These are phyloP conservation scores for Hypoxylon fragiforme DNA, from an alignment of 495 filamentous ascomycete species.

Conservation along the genomic window DNA sequence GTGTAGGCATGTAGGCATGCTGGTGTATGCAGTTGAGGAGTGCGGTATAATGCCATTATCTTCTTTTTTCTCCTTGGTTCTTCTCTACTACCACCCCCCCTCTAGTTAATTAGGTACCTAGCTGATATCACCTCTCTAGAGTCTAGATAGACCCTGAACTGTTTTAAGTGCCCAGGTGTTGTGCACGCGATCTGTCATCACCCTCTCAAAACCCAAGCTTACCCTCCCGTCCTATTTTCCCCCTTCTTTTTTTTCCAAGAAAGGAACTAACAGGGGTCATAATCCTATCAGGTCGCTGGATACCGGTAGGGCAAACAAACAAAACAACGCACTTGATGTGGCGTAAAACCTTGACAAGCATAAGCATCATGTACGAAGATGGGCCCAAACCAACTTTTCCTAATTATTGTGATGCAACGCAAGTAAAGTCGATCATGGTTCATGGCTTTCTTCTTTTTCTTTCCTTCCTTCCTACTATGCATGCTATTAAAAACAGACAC, in stretches of 20 bases:
- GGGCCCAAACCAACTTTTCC: conserved; percentile 38
- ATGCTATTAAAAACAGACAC: conserved; percentile 35
- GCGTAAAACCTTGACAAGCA: conserved; percentile 33
- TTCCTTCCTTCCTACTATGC: conserved; percentile 31
- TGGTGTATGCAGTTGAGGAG: conserved; percentile 19
- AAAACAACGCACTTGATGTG: conserved; percentile 19
- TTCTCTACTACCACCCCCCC: not conserved
- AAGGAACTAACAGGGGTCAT: conserved; percentile 21
- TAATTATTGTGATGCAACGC: conserved; percentile 37
- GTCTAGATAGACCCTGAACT: conserved; percentile 33
- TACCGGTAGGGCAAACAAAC: conserved; percentile 28
- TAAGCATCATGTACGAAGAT: conserved; percentile 37
- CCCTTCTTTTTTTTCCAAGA: conserved; percentile 1
- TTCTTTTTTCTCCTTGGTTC: not conserved
- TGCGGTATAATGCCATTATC: conserved; percentile 28
- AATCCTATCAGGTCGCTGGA: conserved; percentile 33
- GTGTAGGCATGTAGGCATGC: conserved; percentile 3
- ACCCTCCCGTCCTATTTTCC: not conserved
- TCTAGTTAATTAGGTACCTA: too few relatives aligned
- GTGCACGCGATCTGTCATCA: conserved; percentile 26
- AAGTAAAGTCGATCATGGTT: conserved; percentile 42
- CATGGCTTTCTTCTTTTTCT: too few relatives aligned
- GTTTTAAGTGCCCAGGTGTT: conserved; percentile 4
- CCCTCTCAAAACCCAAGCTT: conserved; percentile 14
- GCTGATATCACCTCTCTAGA: too few relatives aligned